A percentile compares a stretch with the other conserved stretches of the same genome.
These are phyloP conservation scores for Mucor sp. DNA, from an alignment of 371 early-diverging fungal species.

Conservation along the genomic window DNA sequence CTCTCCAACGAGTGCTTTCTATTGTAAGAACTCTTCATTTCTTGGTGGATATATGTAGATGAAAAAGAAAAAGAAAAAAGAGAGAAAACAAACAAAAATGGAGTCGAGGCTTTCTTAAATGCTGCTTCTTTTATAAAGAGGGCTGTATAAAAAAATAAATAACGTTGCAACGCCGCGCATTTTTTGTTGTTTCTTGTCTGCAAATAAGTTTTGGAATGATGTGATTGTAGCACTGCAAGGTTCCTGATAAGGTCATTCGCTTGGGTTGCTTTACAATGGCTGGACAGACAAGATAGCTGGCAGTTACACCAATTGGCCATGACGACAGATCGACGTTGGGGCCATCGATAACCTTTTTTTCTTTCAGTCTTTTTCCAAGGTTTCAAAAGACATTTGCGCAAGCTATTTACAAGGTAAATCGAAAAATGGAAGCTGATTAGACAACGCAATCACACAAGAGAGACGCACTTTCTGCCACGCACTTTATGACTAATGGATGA, in stretches of 20 bases:
- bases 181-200: neutral
- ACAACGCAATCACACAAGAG: neutral
- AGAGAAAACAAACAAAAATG: neutral
- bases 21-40: constrained; percentile 14
- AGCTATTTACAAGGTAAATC: neutral
- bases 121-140: neutral
- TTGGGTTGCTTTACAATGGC: neutral
- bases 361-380: constrained; percentile 4
- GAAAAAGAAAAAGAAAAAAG: neutral
- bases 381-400: neutral
- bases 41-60: constrained; percentile 3
- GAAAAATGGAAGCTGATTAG: constrained; percentile 9
- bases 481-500: neutral
- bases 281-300: neutral
- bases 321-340: constrained; percentile 20
- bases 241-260: constrained; percentile 1
- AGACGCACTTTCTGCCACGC: neutral
- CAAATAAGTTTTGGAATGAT: neutral
- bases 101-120: neutral
- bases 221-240: neutral
- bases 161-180: neutral
- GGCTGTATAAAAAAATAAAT: neutral
- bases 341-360: constrained; percentile 2
- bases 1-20: constrained; percentile 43
- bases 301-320: constrained; percentile 5